Evolutionary conservation across 768 basidiomycete genomes (phyloP).

Genomic region (Suillus cothurnatus): DNA sequence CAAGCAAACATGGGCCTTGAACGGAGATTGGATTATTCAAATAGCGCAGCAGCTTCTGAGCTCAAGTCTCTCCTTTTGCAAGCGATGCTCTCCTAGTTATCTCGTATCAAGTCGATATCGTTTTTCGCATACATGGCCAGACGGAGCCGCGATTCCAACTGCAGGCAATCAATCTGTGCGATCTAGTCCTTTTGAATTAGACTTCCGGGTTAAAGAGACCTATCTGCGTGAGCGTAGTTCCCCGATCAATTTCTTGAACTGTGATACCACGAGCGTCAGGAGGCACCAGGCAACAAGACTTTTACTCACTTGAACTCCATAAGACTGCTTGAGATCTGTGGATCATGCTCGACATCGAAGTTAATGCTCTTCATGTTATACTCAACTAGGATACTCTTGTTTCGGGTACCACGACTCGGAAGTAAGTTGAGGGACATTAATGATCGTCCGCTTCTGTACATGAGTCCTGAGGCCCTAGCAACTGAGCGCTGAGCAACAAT

Average conservation of each 20-base stretch:
- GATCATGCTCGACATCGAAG: not conserved
- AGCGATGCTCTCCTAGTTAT: not conserved
- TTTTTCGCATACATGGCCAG: not conserved
- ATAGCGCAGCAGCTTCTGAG: not conserved
- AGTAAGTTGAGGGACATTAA: not conserved
- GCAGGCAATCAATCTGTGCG: not conserved
- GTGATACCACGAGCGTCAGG: not conserved
- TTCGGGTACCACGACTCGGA: not conserved
- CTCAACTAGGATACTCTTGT: not conserved
- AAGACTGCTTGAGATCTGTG: not conserved
- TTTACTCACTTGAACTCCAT: not conserved
- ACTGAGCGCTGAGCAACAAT: not conserved
- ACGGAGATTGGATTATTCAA: not conserved
- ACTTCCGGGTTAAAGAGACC: not conserved
- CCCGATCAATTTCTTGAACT: not conserved
- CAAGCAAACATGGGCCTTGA: not conserved
- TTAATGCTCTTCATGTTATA: not conserved
- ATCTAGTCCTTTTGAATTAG: not conserved
- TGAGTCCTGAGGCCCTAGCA: not conserved
- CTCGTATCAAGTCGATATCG: not conserved
- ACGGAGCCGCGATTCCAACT: not conserved
- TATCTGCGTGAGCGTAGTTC: not conserved
- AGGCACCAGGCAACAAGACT: not conserved
- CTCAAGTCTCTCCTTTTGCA: not conserved
- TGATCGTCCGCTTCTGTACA: slow-evolving; percentile 1